These are phyloP conservation scores for Cytospora schulzeri DNA, from an alignment of 2,329 filamentous ascomycete genomes.

Conservation along the genomic window DNA sequence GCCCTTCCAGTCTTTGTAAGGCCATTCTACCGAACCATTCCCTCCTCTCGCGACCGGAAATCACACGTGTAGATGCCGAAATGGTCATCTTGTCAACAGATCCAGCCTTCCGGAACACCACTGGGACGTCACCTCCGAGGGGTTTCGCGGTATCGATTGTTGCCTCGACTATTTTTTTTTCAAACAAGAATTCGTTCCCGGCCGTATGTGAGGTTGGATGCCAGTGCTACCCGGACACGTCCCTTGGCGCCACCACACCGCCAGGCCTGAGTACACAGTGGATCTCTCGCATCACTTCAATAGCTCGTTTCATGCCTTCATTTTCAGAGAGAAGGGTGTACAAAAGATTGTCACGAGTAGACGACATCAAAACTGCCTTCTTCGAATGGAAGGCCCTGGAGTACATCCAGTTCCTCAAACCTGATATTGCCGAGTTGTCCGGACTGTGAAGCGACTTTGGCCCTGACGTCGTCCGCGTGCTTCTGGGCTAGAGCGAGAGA, in stretches of 20 bases:
- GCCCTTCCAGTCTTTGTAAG: background rate
- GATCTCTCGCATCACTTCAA: background rate
- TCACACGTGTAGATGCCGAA: conserved; percentile 4
- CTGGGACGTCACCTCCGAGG: background rate
- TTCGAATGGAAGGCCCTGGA: background rate
- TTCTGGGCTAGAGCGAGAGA: background rate
- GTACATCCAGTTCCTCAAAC: conserved; percentile 1
- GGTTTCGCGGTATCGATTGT: background rate
- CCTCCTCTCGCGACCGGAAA: background rate
- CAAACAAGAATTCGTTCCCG: background rate
- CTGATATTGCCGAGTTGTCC: background rate
- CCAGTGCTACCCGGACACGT: background rate
- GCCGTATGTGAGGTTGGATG: background rate
- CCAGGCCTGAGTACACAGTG: background rate
- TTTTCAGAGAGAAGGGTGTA: background rate
- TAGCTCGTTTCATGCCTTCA: background rate
- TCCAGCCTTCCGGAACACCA: background rate
- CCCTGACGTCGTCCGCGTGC: background rate
- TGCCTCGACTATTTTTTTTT: background rate
- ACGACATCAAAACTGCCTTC: background rate
- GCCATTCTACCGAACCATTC: background rate
- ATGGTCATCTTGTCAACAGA: background rate
- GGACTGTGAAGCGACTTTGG: background rate
- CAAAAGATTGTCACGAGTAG: background rate
- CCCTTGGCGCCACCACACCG: conserved; percentile 1